A percentile compares a stretch with the other conserved stretches of the same genome.
phyloP scores from a whole-genome alignment of 2,329 filamentous ascomycete species.

The Verticillium tricorpus region DNA sequence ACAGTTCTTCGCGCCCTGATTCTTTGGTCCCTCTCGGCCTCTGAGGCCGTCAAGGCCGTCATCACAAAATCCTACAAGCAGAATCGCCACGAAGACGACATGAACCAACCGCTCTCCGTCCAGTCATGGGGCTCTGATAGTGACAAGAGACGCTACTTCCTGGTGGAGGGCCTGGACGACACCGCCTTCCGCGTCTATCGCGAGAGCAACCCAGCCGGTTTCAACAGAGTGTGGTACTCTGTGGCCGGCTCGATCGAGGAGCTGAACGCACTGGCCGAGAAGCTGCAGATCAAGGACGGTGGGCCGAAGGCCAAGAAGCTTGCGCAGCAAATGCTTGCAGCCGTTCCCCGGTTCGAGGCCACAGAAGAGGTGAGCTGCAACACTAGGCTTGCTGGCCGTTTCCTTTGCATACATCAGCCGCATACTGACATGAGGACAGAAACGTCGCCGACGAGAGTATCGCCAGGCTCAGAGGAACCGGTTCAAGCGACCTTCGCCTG shows the following conservation, averaged over 20 bases:
- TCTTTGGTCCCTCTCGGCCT: conserved; percentile 85
- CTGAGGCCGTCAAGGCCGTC: conserved; percentile 73
- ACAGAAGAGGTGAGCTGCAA: conserved; percentile 68
- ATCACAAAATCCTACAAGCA: conserved; percentile 89
- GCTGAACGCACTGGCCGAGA: conserved; percentile 68
- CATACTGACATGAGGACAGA: conserved; percentile 45
- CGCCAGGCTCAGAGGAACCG: conserved; percentile 79
- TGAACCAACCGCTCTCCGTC: conserved; percentile 83
- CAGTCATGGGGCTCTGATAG: conserved; percentile 89
- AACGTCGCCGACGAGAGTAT: conserved; percentile 90
- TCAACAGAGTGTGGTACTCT: conserved; percentile 83
- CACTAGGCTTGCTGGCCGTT: not conserved
- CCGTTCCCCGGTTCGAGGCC: conserved; percentile 85
- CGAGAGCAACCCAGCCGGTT: conserved; percentile 78
- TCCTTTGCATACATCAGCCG: not conserved
- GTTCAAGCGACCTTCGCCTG: conserved; percentile 81
- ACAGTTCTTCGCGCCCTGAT: conserved; percentile 77
- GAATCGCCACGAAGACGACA: conserved; percentile 70
- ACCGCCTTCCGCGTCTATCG: conserved; percentile 91
- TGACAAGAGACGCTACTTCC: conserved; percentile 87
- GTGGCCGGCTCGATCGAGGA: conserved; percentile 90
- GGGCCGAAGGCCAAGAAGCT: conserved; percentile 76
- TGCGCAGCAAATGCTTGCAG: conserved; percentile 70
- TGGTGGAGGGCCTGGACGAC: conserved; percentile 91
- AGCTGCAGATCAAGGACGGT: conserved; percentile 71